Evolutionary conservation across 2,329 filamentous ascomycete genomes (phyloP), one percentile per base, ranked within the genome.

Genomic region (Aspergillus hiratsukae): DNA sequence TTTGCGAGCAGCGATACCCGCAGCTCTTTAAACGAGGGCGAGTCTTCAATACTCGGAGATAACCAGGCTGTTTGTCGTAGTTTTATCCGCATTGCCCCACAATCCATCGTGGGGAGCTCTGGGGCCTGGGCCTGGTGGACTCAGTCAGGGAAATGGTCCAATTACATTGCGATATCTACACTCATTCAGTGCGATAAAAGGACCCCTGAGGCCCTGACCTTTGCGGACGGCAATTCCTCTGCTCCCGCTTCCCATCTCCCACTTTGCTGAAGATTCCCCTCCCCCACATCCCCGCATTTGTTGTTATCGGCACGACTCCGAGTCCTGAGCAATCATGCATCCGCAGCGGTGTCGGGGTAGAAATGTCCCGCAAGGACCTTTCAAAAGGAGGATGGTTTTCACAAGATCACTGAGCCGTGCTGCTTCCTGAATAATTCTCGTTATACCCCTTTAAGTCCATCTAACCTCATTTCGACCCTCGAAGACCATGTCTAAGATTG

Each of bases 401-500:
- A 11, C 4, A 35, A 35, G 31, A 17, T 17, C 14, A 7, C 14
- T 37, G 31, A 35, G 31, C 31, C 4, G 31, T 2, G 3, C 2
- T 35, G 1, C 31, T 37, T 17, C 14, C 31, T 37, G 31, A 37
- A 37, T 17, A 1, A 37, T 17, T 37, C 31, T 37, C 17, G 9
- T 8, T 14, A 17, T 37, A 37, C 6, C 14, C 14, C 2, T 17
- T 9, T 17, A 17, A 17, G 5, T 17, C 31, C 31, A 3, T 37
- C 14, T 37, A 37, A 7, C 31, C 6, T 37, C 31, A 7, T 17
- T 17, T 7, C 31, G 10, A 14, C 41, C 4, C 4, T 21, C 41
- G 19, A 21, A 6, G 55, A 63, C 25, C 49, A 72, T 72, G 70
- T 73, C 69, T 6, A 70, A 66, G 52, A 72, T 73, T 49, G 69